A percentile compares a stretch with the other conserved stretches of the same genome.
Conservation (phyloP, 208 protist genomes). For the Acanthamoeba royreba region DNA sequence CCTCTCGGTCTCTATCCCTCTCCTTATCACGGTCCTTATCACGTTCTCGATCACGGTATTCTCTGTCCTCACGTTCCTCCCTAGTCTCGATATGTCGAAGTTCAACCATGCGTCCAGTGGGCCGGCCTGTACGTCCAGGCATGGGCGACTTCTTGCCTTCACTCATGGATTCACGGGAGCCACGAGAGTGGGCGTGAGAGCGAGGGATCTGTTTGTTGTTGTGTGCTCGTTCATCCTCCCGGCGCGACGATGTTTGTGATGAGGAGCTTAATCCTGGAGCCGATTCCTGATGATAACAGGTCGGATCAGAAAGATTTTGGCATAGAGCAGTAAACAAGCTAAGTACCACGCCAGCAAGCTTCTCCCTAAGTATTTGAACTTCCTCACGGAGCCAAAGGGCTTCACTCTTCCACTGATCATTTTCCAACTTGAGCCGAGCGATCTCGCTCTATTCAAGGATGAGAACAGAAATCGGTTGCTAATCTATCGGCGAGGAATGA, state of each 20-base stretch:
- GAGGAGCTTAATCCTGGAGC: too few relatives aligned
- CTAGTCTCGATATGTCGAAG: not conserved
- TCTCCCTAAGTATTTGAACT: not conserved
- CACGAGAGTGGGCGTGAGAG: too few relatives aligned
- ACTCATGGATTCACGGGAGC: too few relatives aligned
- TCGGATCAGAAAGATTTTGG: too few relatives aligned
- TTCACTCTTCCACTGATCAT: not conserved
- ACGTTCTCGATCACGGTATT: not conserved
- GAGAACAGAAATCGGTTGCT: not conserved
- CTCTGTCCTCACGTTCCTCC: not conserved
- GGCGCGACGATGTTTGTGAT: too few relatives aligned
- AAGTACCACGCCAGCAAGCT: not conserved
- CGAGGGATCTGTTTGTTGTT: too few relatives aligned
- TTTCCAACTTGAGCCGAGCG: not conserved
- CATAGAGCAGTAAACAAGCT: not conserved
- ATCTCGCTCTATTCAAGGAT: not conserved
- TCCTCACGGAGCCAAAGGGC: not conserved
- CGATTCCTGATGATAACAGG: too few relatives aligned
- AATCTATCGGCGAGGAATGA: not conserved
- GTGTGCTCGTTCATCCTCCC: too few relatives aligned
- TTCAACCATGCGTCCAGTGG: too few relatives aligned
- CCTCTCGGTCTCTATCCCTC: not conserved
- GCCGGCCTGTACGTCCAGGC: too few relatives aligned
- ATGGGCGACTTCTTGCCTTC: too few relatives aligned
- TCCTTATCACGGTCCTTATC: not conserved